A percentile compares a stretch with the other conserved stretches of the same genome.
These are phyloP conservation scores for Ophiostoma tasmaniense DNA, from an alignment of 2,329 filamentous ascomycete species.

Conservation along the genomic window DNA sequence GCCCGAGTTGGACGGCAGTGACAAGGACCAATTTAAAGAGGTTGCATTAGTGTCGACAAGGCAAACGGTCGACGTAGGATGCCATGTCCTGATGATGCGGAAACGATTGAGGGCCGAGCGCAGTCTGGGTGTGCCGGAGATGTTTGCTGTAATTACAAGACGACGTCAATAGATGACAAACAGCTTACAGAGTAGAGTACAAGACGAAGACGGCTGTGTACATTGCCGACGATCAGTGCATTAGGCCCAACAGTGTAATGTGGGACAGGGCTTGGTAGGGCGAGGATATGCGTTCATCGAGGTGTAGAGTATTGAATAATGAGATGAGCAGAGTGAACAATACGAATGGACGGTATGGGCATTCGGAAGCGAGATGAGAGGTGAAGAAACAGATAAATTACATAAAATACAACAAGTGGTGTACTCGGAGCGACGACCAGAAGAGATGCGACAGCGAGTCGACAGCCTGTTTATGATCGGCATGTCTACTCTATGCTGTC, in stretches of 20 bases:
- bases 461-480: background rate
- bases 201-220: too few relatives aligned
- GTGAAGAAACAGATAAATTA: background rate
- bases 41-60: conserved; percentile 2
- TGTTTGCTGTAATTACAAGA: too few relatives aligned
- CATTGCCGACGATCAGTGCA: background rate
- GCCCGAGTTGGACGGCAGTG: background rate
- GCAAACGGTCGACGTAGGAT: background rate
- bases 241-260: background rate
- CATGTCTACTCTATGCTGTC: background rate
- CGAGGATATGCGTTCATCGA: too few relatives aligned
- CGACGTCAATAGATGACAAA: too few relatives aligned
- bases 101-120: background rate
- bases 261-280: background rate
- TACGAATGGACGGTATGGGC: background rate
- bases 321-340: background rate
- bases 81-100: too few relatives aligned
- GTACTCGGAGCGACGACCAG: background rate
- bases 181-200: too few relatives aligned
- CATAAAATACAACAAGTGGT: background rate
- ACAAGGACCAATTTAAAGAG: background rate
- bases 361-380: background rate
- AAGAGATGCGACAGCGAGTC: background rate
- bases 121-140: background rate
- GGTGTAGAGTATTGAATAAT: background rate